Evolutionary conservation across 805 yeast species (phyloP).

Genomic region (Candida incommunis): DNA sequence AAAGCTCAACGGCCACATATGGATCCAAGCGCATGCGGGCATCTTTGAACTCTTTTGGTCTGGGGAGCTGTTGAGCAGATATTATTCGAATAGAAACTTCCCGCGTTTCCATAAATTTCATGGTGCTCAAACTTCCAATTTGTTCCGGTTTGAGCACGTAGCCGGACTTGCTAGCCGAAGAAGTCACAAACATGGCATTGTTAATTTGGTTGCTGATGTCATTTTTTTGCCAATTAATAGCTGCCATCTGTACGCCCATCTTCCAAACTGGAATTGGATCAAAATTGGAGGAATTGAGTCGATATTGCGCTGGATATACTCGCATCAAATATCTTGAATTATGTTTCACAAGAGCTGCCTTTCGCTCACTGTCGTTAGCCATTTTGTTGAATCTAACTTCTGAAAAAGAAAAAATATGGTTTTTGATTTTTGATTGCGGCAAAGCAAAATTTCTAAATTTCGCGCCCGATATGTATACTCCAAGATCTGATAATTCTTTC

Average conservation of each 20-base stretch:
- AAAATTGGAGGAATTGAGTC: conserved; percentile 71
- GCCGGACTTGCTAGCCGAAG: conserved; percentile 40
- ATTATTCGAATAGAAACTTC: conserved; percentile 32
- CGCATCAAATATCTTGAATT: conserved; percentile 65
- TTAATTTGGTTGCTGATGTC: conserved; percentile 84
- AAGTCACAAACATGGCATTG: conserved; percentile 58
- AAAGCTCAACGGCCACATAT: conserved; percentile 43
- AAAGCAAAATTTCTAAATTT: conserved; percentile 72
- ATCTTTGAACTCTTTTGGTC: conserved; percentile 37
- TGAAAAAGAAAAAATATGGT: conserved; percentile 78
- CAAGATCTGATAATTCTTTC: conserved; percentile 40
- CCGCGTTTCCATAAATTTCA: conserved; percentile 6
- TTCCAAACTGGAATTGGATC: conserved; percentile 72
- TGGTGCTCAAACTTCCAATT: conserved; percentile 19
- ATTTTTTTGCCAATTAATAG: conserved; percentile 91
- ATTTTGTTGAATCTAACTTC: conserved; percentile 55
- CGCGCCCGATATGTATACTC: conserved; percentile 59
- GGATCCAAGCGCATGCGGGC: conserved; percentile 44
- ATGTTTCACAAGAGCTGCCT: conserved; percentile 53
- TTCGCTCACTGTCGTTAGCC: conserved; percentile 45
- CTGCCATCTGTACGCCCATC: conserved; percentile 85
- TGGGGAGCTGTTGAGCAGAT: conserved; percentile 79
- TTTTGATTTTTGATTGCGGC: conserved; percentile 67
- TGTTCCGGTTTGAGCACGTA: conserved; percentile 62
- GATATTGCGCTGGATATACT: conserved; percentile 69